A percentile compares a stretch with the other conserved stretches of the same genome.
Conservation (phyloP, 2,329 filamentous ascomycete genomes). For the Monosporascus ibericus region DNA sequence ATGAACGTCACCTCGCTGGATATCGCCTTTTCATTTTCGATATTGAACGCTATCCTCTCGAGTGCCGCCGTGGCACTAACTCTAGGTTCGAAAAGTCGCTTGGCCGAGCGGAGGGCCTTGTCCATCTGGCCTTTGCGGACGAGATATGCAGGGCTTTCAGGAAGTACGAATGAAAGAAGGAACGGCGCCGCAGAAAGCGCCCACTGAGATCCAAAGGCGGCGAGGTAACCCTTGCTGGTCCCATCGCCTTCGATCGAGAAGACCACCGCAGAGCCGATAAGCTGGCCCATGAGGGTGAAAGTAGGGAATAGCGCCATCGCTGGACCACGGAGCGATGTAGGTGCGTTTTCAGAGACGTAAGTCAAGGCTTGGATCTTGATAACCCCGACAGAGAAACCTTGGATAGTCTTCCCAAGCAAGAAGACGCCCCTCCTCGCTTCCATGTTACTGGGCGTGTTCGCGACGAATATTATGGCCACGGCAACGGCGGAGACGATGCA, state of each 20-base stretch:
- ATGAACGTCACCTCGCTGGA: slow-evolving; percentile 28
- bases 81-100: slow-evolving; percentile 38
- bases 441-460: slow-evolving; percentile 23
- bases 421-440: slow-evolving; percentile 25
- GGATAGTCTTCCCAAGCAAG: slow-evolving; percentile 38
- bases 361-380: slow-evolving; percentile 37
- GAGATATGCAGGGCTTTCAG: slow-evolving; percentile 45
- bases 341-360: slow-evolving; percentile 45
- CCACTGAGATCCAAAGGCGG: slow-evolving; percentile 40
- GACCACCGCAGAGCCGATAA: slow-evolving; percentile 38
- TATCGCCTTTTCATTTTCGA: slow-evolving; percentile 31
- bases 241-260: slow-evolving; percentile 24
- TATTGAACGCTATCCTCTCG: slow-evolving; percentile 40
- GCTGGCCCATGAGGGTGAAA: slow-evolving; percentile 42
- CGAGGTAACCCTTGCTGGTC: slow-evolving; percentile 28
- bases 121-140: slow-evolving; percentile 33
- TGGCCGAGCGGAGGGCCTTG: slow-evolving; percentile 39
- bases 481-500: slow-evolving; percentile 30
- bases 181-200: slow-evolving; percentile 36
- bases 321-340: slow-evolving; percentile 37
- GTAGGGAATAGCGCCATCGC: slow-evolving; percentile 43
- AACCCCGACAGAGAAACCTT: slow-evolving; percentile 39
- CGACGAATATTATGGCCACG: slow-evolving; percentile 29
- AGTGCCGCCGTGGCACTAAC: slow-evolving; percentile 34
- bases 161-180: slow-evolving; percentile 36